Conservation (phyloP, 768 basidiomycete genomes). For the Trichaptum fuscoviolaceum region DNA sequence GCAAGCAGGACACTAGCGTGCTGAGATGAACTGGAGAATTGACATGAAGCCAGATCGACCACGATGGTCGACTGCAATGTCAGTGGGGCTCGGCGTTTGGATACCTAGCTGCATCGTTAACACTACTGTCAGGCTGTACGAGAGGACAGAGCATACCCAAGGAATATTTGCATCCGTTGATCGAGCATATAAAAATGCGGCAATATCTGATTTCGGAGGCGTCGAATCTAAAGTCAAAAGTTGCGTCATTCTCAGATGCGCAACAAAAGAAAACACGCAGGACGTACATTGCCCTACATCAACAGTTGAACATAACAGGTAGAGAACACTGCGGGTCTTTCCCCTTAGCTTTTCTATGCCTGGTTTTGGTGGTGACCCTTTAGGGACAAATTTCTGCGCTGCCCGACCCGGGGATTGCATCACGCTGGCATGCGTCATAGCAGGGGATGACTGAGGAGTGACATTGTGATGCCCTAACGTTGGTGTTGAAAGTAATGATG, state of each 20-base stretch:
- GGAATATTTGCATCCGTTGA: not conserved
- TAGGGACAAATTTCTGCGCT: not conserved
- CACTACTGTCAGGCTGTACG: not conserved
- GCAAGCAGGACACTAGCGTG: not conserved
- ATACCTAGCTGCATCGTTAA: not conserved
- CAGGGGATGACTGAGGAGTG: slow-evolving; percentile 1
- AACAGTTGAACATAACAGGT: slow-evolving; percentile 14
- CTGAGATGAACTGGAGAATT: not conserved
- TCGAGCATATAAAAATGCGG: slow-evolving; percentile 18
- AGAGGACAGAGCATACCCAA: not conserved
- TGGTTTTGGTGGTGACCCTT: not conserved
- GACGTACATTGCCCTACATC: slow-evolving; percentile 12
- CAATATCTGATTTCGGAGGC: slow-evolving; percentile 32
- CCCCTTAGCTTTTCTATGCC: not conserved
- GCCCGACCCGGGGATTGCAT: not conserved
- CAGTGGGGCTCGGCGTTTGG: not conserved
- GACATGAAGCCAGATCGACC: not conserved
- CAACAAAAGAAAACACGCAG: not conserved
- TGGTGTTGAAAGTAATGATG: not conserved
- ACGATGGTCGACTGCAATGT: not conserved
- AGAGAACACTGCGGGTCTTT: slow-evolving; percentile 6
- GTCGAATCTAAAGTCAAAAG: slow-evolving; percentile 23
- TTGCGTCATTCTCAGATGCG: not conserved
- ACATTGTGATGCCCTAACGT: not conserved
- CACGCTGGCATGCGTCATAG: not conserved